These are phyloP conservation scores for Paramecium pentaurelia DNA, from an alignment of 73 alveolate genomes.

Conservation along the genomic window DNA sequence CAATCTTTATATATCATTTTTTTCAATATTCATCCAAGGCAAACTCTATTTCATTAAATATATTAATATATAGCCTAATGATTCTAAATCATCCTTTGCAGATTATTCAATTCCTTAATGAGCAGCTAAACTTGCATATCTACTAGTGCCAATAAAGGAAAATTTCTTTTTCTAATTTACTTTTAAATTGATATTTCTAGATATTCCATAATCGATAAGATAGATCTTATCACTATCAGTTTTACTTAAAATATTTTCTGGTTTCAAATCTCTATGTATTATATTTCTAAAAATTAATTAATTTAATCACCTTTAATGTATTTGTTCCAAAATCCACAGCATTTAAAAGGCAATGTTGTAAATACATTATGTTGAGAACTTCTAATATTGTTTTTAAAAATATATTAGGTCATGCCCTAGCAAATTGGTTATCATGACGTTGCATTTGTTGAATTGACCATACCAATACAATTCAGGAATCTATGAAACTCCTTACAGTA, in stretches of 20 bases:
- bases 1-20: neutral
- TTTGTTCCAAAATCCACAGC: neutral
- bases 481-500: constrained; percentile 17
- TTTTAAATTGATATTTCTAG: constrained; percentile 36
- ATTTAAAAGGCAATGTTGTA: neutral
- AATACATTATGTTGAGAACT: neutral
- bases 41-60: constrained; percentile 61
- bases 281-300: neutral
- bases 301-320: neutral
- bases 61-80: constrained; percentile 69
- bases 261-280: constrained; percentile 42
- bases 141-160: constrained; percentile 70
- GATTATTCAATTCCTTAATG: constrained; percentile 69
- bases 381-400: neutral
- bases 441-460: constrained; percentile 60
- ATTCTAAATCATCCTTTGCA: constrained; percentile 73
- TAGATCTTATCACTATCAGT: neutral
- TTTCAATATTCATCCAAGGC: constrained; percentile 71
- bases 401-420: constrained; percentile 67
- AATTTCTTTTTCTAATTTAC: neutral
- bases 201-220: constrained; percentile 23
- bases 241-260: constrained; percentile 22
- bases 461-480: constrained; percentile 67
- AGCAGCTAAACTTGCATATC: constrained; percentile 71
- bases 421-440: constrained; percentile 80